Evolutionary conservation across 345 rosid genomes (phyloP).

Genomic region (Eucalyptus grandis): DNA sequence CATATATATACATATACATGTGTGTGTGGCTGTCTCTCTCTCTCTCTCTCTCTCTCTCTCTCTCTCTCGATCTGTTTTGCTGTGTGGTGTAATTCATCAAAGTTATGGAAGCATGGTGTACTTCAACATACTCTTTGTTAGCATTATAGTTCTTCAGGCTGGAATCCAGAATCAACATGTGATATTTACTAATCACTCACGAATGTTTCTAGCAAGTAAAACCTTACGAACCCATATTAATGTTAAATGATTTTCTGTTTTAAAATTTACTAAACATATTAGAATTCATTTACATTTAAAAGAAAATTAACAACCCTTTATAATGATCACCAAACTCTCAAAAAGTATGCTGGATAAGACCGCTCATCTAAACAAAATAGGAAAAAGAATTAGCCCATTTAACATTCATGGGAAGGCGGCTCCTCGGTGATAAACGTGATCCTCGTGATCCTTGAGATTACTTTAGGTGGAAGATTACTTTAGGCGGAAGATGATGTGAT

Average conservation of each 20-base stretch:
- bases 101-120: not conserved
- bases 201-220: not conserved
- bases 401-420: not conserved
- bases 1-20: too few species aligned
- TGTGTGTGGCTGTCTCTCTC: not conserved
- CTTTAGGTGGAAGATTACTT: not conserved
- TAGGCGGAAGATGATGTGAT: not conserved
- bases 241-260: not conserved
- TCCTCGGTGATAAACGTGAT: not conserved
- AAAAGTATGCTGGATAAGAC: not conserved
- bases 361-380: not conserved
- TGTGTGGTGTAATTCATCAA: not conserved
- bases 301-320: not conserved
- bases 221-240: not conserved
- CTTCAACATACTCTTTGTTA: not conserved
- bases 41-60: too few species aligned
- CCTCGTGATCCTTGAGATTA: not conserved
- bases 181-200: not conserved
- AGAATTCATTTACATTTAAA: not conserved
- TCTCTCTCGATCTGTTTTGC: not conserved
- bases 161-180: not conserved
- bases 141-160: not conserved
- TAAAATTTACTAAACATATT: not conserved
- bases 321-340: not conserved
- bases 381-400: not conserved